A percentile compares a stretch with the other conserved stretches of the same genome.
These are phyloP conservation scores for Russula compacta DNA, from an alignment of 768 basidiomycete genomes.

Conservation along the genomic window DNA sequence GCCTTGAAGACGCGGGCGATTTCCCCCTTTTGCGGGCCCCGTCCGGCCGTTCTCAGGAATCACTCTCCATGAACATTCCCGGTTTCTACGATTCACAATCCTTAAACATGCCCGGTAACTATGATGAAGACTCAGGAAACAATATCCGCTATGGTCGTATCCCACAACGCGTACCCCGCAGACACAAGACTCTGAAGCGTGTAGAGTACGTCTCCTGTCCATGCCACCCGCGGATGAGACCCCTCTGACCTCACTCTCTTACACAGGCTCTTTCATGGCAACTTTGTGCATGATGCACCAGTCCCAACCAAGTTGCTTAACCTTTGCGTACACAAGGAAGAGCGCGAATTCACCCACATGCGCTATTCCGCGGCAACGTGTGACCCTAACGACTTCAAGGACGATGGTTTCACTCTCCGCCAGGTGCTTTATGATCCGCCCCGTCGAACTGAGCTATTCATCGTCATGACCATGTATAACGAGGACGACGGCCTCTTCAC, in stretches of 20 bases:
- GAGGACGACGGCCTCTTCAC: constrained; percentile 87
- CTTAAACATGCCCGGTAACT: neutral
- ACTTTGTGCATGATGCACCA: constrained; percentile 83
- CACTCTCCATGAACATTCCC: constrained; percentile 30
- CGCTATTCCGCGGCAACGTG: constrained; percentile 93
- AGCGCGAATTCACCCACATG: constrained; percentile 93
- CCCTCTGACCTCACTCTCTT: neutral
- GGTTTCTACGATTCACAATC: constrained; percentile 33
- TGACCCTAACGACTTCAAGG: constrained; percentile 88
- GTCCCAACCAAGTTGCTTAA: constrained; percentile 89
- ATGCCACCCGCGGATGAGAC: neutral
- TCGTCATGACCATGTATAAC: constrained; percentile 98
- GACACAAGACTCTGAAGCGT: constrained; percentile 91
- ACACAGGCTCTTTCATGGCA: constrained; percentile 75
- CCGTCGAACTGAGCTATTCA: constrained; percentile 86
- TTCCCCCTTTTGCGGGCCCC: constrained; percentile 48
- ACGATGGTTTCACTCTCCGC: constrained; percentile 74
- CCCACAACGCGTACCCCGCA: constrained; percentile 79
- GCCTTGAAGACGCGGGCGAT: constrained; percentile 44
- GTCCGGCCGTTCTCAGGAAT: constrained; percentile 15
- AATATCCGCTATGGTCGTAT: constrained; percentile 85
- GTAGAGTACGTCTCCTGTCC: constrained; percentile 54
- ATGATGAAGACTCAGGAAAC: constrained; percentile 31
- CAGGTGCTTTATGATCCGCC: constrained; percentile 90
- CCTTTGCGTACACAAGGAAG: constrained; percentile 65